Base-by-base conservation (phyloP, 2,329 filamentous ascomycete species). In the Thermomyces lanuginosus region DNA sequence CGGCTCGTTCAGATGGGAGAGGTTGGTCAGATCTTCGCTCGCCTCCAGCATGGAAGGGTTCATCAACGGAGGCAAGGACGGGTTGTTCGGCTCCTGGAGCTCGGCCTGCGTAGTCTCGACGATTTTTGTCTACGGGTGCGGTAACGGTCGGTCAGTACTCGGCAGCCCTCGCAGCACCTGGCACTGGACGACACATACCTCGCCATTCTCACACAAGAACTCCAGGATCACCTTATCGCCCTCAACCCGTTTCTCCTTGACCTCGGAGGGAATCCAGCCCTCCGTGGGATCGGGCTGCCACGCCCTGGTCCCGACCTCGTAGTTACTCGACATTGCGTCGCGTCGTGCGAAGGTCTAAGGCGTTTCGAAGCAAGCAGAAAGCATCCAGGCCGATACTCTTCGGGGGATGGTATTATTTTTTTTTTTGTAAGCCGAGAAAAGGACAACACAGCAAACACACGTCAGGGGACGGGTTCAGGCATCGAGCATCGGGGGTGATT, bases 11-110 rank as follows among this genome's bases (percentile, higher is more conserved):
- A 98, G 61, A 70, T 98, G 84, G 42, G 89, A 98, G 40, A 98
- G 57, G 54, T 92, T 95, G 38, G 89, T 98, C 45, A 98, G 61
- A 56, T 98, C 89, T 59, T 98, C 89, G 60, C 84, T 93, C 42
- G 89, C 89, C 67, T 98, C 89, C 41, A 98, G 77, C 72, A 95
- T 91, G 27, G 86, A 71, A 40, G 89, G 89, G 55, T 98, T 98
- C 83, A 95, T 95, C 44, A 98, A 58, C 26, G 89, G 89, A 24
- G 89, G 89, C 37, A 98, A 64, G 31, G 72, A 72, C 28, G 75
- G 61, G 56, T 84, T 76, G 47, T 73, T 78, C 50, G 76, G 75
- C 46, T 75, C 72, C 53, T 79, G 70, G 38, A 98, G 63, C 42
- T 74, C 81, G 42, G 75, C 71, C 36, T 73, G 56, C 9, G 80